Base-by-base conservation (phyloP, 192 early-diverging fungal genomes). In the Chytriomyces hyalinus region DNA sequence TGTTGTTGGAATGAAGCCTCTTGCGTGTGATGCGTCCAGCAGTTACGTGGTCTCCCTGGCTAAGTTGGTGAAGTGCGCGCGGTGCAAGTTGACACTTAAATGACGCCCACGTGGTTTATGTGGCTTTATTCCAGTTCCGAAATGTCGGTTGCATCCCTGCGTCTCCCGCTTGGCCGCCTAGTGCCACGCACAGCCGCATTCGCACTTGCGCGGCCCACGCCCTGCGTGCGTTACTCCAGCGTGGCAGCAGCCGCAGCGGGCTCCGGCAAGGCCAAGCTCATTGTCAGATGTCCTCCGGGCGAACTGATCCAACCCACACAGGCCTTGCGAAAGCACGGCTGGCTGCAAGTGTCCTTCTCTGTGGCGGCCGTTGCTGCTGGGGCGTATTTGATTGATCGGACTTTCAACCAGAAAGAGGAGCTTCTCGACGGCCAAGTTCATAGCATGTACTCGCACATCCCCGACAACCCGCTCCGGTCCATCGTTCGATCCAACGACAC, bases 401-500 rank as follows among this genome's bases (percentile, higher is more conserved):
- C 53, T 0, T 57, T 57, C 53, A 57, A 57, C 53, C 15, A 13
- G 15, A 57, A 57, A 57, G 53, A 57, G 53, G 53, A 57, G 53
- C 53, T 57, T 13, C 53, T 57, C 15, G 53, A 57, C 20, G 53
- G 53, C 15, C 13, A 57, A 20, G 15, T n/a, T 57, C 53, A 57
- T 57, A 36, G 36, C 36, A 57, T 57, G 53, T 57, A 57, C 53
- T 57, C 53, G 20, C 53, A 57, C 20, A 13, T 57, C 20, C 53
- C 53, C 53, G 53, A 57, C 15, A 13, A 57, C 20, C 53, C 53
- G 15, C 1, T 20, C 20, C 53, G 53, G 13, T 13, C 53, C 13
- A 20, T 57, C 53, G 20, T 57, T 20, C 13, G 20, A 57, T 57
- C 71, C 2, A 73, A 73, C 59, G 26, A 10, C 28, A 62, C n/a